Base-by-base conservation (phyloP, 2,329 filamentous ascomycete species). In the Trichophyton rubrum region DNA sequence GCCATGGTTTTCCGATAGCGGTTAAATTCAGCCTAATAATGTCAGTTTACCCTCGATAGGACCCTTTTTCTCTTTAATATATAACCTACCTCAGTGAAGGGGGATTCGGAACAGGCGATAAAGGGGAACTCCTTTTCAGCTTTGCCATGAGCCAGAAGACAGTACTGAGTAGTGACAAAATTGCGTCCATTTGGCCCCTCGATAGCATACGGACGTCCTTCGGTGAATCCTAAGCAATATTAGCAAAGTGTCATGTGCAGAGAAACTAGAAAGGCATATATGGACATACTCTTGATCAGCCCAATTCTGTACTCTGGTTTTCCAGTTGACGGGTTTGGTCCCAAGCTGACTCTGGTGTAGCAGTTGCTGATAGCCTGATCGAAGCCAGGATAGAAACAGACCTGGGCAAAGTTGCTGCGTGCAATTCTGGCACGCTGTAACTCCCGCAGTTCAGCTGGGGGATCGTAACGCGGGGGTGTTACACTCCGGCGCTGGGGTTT, bases 321-420 rank as follows among this genome's bases (percentile, higher is more conserved):
- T 2, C 87, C 86, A 3, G 83, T 88, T 22, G 85, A 80, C 9
- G 82, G 82, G 69, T 95, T 87, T 11, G 86, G 81, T 0, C 91
- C 92, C 61, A 96, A 83, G 64, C 86, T 88, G 65, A 97, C 84
- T 58, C 93, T 88, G 41, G 87, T 86, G 71, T 88, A 99, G 73
- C 90, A 95, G 58, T 90, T 90, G 15, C 80, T 84, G 68, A 96
- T 88, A 33, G 87, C 82, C 7, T 87, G 78, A 60, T 95, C 88
- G 66, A 99, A 96, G 3, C 86, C 86, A 9, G 93, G 93, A 67
- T 91, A 92, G 77, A 95, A 96, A 79, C 90, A 96, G 60, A 96
- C 87, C 68, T 92, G 85, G 5, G 88, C 87, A 72, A 99, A 96
- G 69, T 90, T 88, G 66, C 83, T 87, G 64, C 93, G 84, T 57